Conservation (phyloP, 1,139 yeast species). For the Suhomyces yuchorum region DNA sequence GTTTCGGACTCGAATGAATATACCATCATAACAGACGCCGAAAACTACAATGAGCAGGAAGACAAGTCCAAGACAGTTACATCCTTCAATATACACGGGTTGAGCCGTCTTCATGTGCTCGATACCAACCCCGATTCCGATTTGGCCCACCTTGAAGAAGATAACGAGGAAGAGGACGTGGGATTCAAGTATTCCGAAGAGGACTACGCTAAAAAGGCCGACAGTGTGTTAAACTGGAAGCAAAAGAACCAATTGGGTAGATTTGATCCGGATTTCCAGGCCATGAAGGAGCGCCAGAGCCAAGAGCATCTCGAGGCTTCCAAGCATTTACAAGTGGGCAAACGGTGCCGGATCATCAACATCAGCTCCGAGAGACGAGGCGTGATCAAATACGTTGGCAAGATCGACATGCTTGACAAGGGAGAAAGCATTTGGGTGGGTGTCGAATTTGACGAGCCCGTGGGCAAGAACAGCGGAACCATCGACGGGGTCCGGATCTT, state of each 20-base stretch:
- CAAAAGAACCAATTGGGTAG: constrained; percentile 66
- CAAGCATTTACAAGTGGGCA: constrained; percentile 31
- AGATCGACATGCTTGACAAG: constrained; percentile 57
- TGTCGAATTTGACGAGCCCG: constrained; percentile 52
- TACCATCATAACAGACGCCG: constrained; percentile 23
- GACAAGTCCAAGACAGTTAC: constrained; percentile 20
- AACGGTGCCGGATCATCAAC: constrained; percentile 45
- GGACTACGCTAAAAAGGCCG: constrained; percentile 61
- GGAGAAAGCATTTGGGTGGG: constrained; percentile 50
- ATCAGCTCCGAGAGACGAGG: constrained; percentile 67
- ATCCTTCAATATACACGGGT: constrained; percentile 33
- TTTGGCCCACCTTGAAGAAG: constrained; percentile 40
- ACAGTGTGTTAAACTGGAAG: constrained; percentile 80
- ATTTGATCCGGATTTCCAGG: constrained; percentile 58
- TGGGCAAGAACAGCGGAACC: constrained; percentile 47
- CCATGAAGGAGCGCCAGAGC: constrained; percentile 26
- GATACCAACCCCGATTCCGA: constrained; percentile 57
- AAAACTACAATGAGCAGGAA: constrained; percentile 20
- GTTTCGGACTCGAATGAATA: constrained; percentile 42
- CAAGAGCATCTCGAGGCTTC: constrained; percentile 29
- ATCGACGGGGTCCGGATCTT: constrained; percentile 39
- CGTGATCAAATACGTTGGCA: constrained; percentile 65
- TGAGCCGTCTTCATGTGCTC: constrained; percentile 52
- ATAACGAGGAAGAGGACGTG: constrained; percentile 40
- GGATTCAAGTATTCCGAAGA: constrained; percentile 61